Percentiles rank a stretch among this genome's conserved stretches.
Evolutionary conservation across 805 yeast species (phyloP).

Genomic region (Saccharomyces cerevisiae): DNA sequence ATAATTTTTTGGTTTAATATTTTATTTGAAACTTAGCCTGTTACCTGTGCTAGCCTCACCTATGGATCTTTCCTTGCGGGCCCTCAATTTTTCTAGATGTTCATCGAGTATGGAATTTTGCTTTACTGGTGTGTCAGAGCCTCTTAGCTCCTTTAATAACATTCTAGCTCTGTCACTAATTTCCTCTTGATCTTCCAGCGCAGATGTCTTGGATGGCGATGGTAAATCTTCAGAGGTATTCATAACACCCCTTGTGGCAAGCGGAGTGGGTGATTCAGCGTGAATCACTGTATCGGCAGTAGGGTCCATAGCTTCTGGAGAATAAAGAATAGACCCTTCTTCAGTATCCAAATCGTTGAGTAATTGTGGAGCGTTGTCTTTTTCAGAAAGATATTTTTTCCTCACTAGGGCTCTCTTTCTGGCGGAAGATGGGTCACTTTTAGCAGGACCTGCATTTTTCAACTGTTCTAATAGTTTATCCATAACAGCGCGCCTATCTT

Average conservation of each 20-base stretch:
- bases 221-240: neutral
- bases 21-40: constrained; percentile 8
- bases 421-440: constrained; percentile 71
- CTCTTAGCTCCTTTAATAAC: constrained; percentile 53
- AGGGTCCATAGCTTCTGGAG: constrained; percentile 17
- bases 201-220: constrained; percentile 2
- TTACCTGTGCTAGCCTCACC: constrained; percentile 7
- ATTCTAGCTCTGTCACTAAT: constrained; percentile 47
- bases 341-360: constrained; percentile 19
- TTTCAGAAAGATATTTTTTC: constrained; percentile 39
- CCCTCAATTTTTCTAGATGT: constrained; percentile 24
- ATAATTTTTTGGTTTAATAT: neutral
- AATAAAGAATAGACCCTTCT: constrained; percentile 23
- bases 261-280: constrained; percentile 5
- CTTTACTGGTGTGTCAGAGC: constrained; percentile 23
- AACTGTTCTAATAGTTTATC: constrained; percentile 80
- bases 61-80: constrained; percentile 18
- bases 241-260: neutral
- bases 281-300: neutral
- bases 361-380: constrained; percentile 9
- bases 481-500: constrained; percentile 48
- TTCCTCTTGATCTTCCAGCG: constrained; percentile 25
- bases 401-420: constrained; percentile 72
- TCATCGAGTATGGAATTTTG: constrained; percentile 18
- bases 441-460: constrained; percentile 74